phyloP scores from a whole-genome alignment of 805 yeast genomes.

The Kluyveromyces aestuarii region DNA sequence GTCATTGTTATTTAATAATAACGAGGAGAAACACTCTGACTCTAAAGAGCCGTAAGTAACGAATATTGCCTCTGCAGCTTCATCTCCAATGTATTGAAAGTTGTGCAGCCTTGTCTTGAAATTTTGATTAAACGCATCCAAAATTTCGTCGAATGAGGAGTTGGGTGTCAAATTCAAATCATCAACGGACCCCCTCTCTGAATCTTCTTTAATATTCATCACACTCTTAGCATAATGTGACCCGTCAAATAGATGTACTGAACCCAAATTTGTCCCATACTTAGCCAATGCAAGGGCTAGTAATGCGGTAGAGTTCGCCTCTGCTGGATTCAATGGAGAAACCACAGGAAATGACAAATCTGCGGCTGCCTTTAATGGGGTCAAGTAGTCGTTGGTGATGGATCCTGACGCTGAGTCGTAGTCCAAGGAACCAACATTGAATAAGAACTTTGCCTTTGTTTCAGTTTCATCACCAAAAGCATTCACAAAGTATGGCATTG shows the following conservation, averaged over 20 bases:
- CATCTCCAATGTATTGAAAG: constrained; percentile 52
- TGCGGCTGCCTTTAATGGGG: constrained; percentile 54
- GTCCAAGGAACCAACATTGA: constrained; percentile 71
- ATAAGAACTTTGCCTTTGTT: constrained; percentile 45
- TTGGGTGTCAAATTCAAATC: constrained; percentile 6
- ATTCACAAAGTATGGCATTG: constrained; percentile 61
- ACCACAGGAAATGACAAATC: constrained; percentile 57
- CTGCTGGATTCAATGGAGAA: constrained; percentile 52
- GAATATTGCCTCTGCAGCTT: constrained; percentile 60
- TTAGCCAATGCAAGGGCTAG: constrained; percentile 57
- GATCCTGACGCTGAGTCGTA: constrained; percentile 45
- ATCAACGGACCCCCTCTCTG: constrained; percentile 8
- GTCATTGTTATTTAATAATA: constrained; percentile 30
- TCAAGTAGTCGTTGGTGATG: constrained; percentile 54
- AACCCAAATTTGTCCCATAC: constrained; percentile 31
- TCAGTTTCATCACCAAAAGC: constrained; percentile 34
- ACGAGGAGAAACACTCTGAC: constrained; percentile 42
- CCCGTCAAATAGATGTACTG: constrained; percentile 76
- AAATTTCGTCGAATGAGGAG: constrained; percentile 19
- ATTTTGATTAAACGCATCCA: constrained; percentile 20
- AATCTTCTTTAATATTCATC: constrained; percentile 11
- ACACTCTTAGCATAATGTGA: constrained; percentile 32
- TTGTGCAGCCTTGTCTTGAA: constrained; percentile 20
- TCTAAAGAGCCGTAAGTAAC: constrained; percentile 74
- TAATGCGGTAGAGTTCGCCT: constrained; percentile 59